Evolutionary conservation across 2,329 filamentous ascomycete genomes (phyloP), one percentile per base, ranked within the genome.

Genomic region (Fusarium multiceps): DNA sequence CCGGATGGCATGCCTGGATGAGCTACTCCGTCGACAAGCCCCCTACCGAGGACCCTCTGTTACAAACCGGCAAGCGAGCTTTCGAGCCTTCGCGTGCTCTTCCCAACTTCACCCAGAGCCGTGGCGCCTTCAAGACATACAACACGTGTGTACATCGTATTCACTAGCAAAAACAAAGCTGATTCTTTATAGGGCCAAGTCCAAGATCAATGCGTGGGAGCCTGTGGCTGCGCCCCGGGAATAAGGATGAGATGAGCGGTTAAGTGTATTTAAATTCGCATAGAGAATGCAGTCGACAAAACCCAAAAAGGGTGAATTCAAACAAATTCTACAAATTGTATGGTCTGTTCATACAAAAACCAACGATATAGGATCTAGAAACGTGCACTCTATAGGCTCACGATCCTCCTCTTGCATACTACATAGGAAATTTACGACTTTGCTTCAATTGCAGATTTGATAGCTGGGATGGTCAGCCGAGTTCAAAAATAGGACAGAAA

Each of bases 1-100:
- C 95, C 53, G 93, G 95, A 81, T 99, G 96, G 96, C 96, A 98
- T 83, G 93, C 93, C 30, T 99, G 96, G 96, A 94, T 99, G 75
- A 93, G 93, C 72, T 98, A 99, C 83, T 85, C 90, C 82, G 90
- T 97, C 76, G 94, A 98, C 82, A 92, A 92, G 82, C 90, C 95
- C 40, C 96, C 96, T 3, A 88, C 86, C 40, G 82, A 91, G 77
- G 96, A 99, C 79, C 84, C 90, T 55, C 80, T 96, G 68, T 78
- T 97, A 69, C 87, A 89, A 75, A 83, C 89, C 55, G 86, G 89
- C 72, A 81, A 89, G 48, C 88, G 93, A 68, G 80, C 85, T 40
- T 98, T 94, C 92, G 94, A 97, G 80, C 86, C 90, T 63, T 85
- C 86, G 59, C 86, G 87, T 83, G 79, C 95, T 77, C 84, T 90